Percentiles rank a stretch among this genome's conserved stretches.
Conservation (phyloP, 208 protist species). For the Polymyxa betae region DNA sequence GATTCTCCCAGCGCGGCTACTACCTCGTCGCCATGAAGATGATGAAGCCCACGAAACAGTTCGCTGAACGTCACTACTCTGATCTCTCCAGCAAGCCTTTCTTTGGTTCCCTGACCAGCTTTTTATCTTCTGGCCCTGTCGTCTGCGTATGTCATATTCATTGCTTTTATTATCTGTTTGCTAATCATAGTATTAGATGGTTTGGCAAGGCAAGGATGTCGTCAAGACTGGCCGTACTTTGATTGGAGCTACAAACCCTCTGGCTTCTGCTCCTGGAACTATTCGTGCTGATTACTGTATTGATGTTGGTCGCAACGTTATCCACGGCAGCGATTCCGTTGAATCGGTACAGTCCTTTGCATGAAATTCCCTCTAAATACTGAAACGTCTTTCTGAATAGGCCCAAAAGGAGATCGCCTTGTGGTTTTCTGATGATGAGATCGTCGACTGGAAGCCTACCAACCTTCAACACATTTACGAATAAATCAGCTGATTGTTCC, state of each 20-base stretch:
- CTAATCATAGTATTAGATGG: conserved; percentile 51
- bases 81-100: conserved; percentile 64
- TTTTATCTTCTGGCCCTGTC: conserved; percentile 65
- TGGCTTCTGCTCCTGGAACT: conserved; percentile 61
- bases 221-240: conserved; percentile 63
- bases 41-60: conserved; percentile 61
- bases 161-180: conserved; percentile 41
- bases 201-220: conserved; percentile 67
- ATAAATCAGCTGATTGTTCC: neutral
- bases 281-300: conserved; percentile 69
- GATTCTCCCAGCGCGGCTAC: conserved; percentile 67
- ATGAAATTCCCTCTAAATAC: neutral
- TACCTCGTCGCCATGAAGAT: conserved; percentile 64
- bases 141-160: neutral
- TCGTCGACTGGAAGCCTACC: conserved; percentile 58
- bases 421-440: conserved; percentile 62
- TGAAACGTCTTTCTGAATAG: neutral
- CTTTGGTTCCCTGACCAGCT: conserved; percentile 59
- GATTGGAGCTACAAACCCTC: conserved; percentile 68
- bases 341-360: neutral
- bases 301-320: conserved; percentile 65
- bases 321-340: conserved; percentile 65
- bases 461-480: neutral
- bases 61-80: conserved; percentile 66
- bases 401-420: conserved; percentile 65